Base-by-base conservation (phyloP, 2,329 filamentous ascomycete genomes). In the Pseudopithomyces chartarum region DNA sequence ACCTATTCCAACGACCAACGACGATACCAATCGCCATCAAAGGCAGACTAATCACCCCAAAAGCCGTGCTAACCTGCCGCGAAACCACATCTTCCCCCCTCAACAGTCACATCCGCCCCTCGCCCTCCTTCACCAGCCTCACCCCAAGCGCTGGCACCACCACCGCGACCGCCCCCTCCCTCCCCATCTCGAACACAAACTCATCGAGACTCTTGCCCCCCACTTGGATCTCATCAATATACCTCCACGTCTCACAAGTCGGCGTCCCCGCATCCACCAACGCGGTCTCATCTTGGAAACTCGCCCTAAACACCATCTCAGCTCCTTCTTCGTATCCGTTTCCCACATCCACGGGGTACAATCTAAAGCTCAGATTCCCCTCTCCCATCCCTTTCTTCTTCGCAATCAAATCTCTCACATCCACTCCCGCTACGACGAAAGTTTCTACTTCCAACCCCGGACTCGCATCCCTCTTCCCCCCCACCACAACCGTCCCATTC, bases 181-280 rank as follows among this genome's bases (percentile, higher is more conserved):
- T 40, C 29, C 22, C 26, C 10, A 59, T 43, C 33, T 56, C 50
- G 29, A 59, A 59, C 1, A 59, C 46, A 44, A 59, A 59, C 34
- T 51, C 49, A 48, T 59, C 57, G 6, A 59, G 32, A 2, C 43
- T n/a, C 8, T 40, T 20, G 0, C 54, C 49, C 26, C 38, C 19
- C 15, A 59, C 17, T 34, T 59, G 57, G 2, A 59, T 17, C 40
- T 22, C 13, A 52, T 59, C 54, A 15, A 59, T 26, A 33, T 32
- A 50, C 40, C 57, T 32, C 57, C 57, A 59, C 15, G 54, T 59
- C 11, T 59, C 57, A 42, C 57, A 59, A 8, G 57, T 59, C 20
- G 57, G 57, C 8, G 57, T 59, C 5, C 57, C 57, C 4, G 57
- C 54, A 52, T 59, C 57, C 5, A 36, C 54, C n/a, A 56, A 26